phyloP scores from a whole-genome alignment of 805 yeast species.

The Huiozyma naganishii region DNA sequence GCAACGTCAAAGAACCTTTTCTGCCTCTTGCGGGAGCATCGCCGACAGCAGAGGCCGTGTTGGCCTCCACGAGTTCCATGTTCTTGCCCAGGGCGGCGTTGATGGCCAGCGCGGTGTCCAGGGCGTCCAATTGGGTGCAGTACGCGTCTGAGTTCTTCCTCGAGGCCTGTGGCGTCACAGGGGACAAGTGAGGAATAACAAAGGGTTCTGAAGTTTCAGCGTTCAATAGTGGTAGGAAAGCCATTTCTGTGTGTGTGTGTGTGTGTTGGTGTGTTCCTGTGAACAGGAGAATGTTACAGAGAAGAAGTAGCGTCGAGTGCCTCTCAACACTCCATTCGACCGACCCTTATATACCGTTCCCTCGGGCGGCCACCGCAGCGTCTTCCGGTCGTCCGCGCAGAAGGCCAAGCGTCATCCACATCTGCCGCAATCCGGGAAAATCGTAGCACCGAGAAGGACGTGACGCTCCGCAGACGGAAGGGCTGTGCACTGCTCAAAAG shows the following conservation, averaged over 20 bases:
- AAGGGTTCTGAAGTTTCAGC: conserved; percentile 52
- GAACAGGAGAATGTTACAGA: neutral
- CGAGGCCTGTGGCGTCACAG: conserved; percentile 33
- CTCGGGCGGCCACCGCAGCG: neutral
- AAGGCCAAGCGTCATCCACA: too few relatives aligned
- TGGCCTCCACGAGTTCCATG: neutral
- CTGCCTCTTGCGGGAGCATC: neutral
- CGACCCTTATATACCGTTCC: neutral
- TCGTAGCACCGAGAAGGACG: neutral
- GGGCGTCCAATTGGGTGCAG: conserved; percentile 3
- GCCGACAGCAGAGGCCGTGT: neutral
- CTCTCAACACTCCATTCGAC: neutral
- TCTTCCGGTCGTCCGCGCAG: neutral
- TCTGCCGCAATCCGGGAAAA: too few relatives aligned
- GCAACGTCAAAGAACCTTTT: conserved; percentile 6
- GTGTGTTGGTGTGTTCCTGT: neutral
- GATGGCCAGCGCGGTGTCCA: conserved; percentile 1
- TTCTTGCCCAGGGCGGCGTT: neutral
- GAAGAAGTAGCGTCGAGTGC: neutral
- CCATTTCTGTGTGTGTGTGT: conserved; percentile 9
- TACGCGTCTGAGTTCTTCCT: conserved; percentile 23
- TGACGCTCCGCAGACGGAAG: neutral
- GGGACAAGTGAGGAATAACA: conserved; percentile 53
- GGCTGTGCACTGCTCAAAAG: neutral
- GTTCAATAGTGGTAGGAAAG: conserved; percentile 41